Evolutionary conservation across 345 rosid species (phyloP).

Genomic region (Boechera retrofracta): DNA sequence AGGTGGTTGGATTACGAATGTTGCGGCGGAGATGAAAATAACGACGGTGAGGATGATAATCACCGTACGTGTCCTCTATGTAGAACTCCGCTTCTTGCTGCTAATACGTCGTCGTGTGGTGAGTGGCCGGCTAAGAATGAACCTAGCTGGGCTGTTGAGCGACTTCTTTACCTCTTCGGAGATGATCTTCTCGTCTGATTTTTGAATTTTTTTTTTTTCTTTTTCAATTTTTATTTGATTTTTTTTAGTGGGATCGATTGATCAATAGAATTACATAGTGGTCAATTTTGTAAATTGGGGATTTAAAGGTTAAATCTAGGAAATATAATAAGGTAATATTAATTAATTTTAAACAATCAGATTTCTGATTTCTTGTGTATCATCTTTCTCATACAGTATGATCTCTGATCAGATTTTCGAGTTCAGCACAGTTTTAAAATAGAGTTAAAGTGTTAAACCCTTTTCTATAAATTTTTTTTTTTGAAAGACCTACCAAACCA

Average conservation of each 20-base stretch:
- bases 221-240: slow-evolving; percentile 15
- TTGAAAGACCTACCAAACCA: too few species aligned
- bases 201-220: background rate
- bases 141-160: slow-evolving; percentile 95
- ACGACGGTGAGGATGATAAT: slow-evolving; percentile 51
- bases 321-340: background rate
- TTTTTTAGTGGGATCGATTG: slow-evolving; percentile 14
- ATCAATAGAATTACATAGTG: slow-evolving; percentile 12
- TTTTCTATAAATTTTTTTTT: too few species aligned
- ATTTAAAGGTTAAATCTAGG: slow-evolving; percentile 4
- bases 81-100: slow-evolving; percentile 74
- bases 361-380: background rate
- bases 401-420: too few species aligned
- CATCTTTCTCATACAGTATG: too few species aligned
- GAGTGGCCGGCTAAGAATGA: slow-evolving; percentile 55
- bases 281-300: slow-evolving; percentile 29
- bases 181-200: slow-evolving; percentile 69
- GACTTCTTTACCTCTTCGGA: slow-evolving; percentile 85
- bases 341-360: background rate
- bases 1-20: slow-evolving; percentile 83
- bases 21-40: slow-evolving; percentile 46
- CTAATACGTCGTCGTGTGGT: slow-evolving; percentile 31
- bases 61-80: slow-evolving; percentile 85
- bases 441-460: too few species aligned
- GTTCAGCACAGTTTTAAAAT: too few species aligned